A percentile compares a stretch with the other conserved stretches of the same genome.
These are phyloP conservation scores for Eurotiales sp. DNA, from an alignment of 2,329 filamentous ascomycete genomes.

Conservation along the genomic window DNA sequence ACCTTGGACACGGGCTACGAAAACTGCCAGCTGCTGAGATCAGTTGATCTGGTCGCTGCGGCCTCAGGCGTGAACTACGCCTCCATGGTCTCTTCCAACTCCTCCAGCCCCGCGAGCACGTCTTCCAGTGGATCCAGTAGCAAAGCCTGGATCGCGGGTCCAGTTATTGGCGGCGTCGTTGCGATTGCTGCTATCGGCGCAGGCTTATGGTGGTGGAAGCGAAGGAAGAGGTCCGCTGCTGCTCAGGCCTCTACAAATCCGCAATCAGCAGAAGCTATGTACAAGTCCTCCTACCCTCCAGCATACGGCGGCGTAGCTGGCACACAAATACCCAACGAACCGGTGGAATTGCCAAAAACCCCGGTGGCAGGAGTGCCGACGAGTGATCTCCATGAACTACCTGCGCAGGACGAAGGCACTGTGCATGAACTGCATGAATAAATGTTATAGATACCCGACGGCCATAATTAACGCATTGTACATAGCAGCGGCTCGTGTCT, in stretches of 20 bases:
- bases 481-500: not conserved
- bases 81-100: not conserved
- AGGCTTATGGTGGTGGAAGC: conserved; percentile 6
- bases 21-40: conserved; percentile 11
- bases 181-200: not conserved
- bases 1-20: conserved; percentile 7
- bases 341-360: not conserved
- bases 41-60: not conserved
- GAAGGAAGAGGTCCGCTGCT: not conserved
- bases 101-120: not conserved
- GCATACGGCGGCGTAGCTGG: not conserved
- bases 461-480: not conserved
- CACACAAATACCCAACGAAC: too few relatives aligned
- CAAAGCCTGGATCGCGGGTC: conserved; percentile 10
- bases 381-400: not conserved
- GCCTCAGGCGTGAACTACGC: conserved; percentile 6
- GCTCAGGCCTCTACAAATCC: not conserved
- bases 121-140: not conserved
- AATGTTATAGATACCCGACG: not conserved
- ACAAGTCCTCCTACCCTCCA: not conserved
- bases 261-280: not conserved
- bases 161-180: conserved; percentile 6
- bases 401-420: not conserved
- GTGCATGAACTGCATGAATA: conserved; percentile 2
- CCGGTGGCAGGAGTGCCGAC: not conserved